These are phyloP conservation scores for Leccinum fallax DNA, from an alignment of 1,284 basidiomycete genomes.

Conservation along the genomic window DNA sequence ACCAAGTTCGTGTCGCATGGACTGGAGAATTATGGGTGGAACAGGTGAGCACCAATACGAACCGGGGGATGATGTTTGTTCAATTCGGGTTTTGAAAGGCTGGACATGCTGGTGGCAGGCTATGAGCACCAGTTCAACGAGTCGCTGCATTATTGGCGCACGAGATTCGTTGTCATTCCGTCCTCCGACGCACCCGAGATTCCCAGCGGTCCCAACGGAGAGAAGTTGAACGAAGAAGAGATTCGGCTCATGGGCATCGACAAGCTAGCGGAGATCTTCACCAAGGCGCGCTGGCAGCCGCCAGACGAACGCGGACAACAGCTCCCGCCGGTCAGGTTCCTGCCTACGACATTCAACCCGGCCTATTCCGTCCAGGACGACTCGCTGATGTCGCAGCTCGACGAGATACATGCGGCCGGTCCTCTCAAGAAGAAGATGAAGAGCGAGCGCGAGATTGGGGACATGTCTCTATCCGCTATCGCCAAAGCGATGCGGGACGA, in stretches of 20 bases:
- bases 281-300: constrained; percentile 75
- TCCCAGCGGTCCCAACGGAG: constrained; percentile 61
- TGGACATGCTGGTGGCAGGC: constrained; percentile 85
- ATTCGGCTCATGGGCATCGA: constrained; percentile 88
- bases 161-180: constrained; percentile 93
- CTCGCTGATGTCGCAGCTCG: constrained; percentile 73
- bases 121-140: constrained; percentile 83
- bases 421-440: constrained; percentile 77
- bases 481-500: constrained; percentile 82
- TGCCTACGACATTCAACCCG: constrained; percentile 83
- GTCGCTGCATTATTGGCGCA: constrained; percentile 90
- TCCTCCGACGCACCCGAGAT: constrained; percentile 66
- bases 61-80: background rate
- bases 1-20: constrained; percentile 82
- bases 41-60: constrained; percentile 51
- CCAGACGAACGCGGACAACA: constrained; percentile 59
- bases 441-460: constrained; percentile 69
- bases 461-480: constrained; percentile 61
- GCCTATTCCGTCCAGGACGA: constrained; percentile 79
- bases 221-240: constrained; percentile 84
- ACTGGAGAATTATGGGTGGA: constrained; percentile 82
- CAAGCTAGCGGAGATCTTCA: constrained; percentile 88
- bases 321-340: constrained; percentile 63
- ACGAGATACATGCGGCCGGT: constrained; percentile 74
- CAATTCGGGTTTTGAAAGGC: constrained; percentile 38